A percentile compares a stretch with the other conserved stretches of the same genome.
phyloP scores from a whole-genome alignment of 805 yeast genomes.

The Kodamaea leandrae region DNA sequence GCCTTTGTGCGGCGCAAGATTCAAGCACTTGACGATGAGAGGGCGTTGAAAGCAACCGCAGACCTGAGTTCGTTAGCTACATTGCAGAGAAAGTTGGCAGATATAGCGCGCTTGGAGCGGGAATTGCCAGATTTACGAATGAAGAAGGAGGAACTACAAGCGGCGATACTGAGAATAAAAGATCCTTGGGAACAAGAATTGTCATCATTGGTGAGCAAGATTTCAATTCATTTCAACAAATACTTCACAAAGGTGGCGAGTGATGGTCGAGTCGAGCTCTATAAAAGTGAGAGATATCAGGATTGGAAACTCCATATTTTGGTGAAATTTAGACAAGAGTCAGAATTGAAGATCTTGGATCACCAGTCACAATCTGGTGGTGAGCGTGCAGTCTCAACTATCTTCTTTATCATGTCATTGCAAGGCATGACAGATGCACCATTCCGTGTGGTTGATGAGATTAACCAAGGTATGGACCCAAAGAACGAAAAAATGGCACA shows the following conservation, averaged over 20 bases:
- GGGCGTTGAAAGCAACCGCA: slow-evolving; percentile 34
- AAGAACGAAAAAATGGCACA: slow-evolving; percentile 86
- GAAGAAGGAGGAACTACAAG: slow-evolving; percentile 26
- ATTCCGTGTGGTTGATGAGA: slow-evolving; percentile 94
- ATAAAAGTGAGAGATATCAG: slow-evolving; percentile 49
- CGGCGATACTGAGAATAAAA: slow-evolving; percentile 38
- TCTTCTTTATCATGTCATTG: slow-evolving; percentile 81
- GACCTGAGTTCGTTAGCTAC: slow-evolving; percentile 37
- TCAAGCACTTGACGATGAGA: slow-evolving; percentile 46
- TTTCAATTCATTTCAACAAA: slow-evolving; percentile 63
- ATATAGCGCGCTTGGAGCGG: slow-evolving; percentile 31
- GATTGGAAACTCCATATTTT: slow-evolving; percentile 83
- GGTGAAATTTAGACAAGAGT: slow-evolving; percentile 81
- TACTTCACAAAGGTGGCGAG: slow-evolving; percentile 76
- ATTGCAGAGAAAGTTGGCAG: slow-evolving; percentile 38
- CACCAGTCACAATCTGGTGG: slow-evolving; percentile 97
- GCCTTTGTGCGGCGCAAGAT: slow-evolving; percentile 38
- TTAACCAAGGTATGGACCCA: slow-evolving; percentile 98
- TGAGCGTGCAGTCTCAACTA: slow-evolving; percentile 93
- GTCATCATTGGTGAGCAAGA: slow-evolving; percentile 46
- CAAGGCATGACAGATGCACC: slow-evolving; percentile 90
- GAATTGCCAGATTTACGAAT: slow-evolving; percentile 37
- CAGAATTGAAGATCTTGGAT: slow-evolving; percentile 68
- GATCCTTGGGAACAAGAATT: slow-evolving; percentile 63
- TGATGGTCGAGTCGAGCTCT: slow-evolving; percentile 76